phyloP scores from a whole-genome alignment of 371 early-diverging fungal species.

The Lichtheimia ornata region DNA sequence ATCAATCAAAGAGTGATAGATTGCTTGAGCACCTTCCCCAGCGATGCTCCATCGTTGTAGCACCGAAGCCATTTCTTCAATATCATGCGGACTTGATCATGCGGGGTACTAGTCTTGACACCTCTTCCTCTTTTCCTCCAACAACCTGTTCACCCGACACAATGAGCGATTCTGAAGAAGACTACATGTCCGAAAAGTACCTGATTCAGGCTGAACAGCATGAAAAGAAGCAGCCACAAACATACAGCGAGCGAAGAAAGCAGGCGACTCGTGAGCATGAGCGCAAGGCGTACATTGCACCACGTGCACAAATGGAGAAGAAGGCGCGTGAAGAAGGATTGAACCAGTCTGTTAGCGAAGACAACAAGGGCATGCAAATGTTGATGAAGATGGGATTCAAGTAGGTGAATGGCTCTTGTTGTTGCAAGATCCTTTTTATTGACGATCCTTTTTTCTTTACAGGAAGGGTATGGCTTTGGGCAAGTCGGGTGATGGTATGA shows the following conservation, averaged over 20 bases:
- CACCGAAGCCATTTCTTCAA: too few relatives aligned
- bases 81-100: too few relatives aligned
- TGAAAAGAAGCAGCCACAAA: conserved; percentile 22
- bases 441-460: not conserved
- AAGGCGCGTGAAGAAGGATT: conserved; percentile 62
- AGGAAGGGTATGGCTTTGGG: conserved; percentile 53
- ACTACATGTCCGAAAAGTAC: conserved; percentile 64
- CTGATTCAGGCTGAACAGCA: conserved; percentile 37
- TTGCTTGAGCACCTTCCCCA: too few relatives aligned
- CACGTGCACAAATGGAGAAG: conserved; percentile 41
- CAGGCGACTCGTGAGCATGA: conserved; percentile 50
- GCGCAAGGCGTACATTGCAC: conserved; percentile 44
- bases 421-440: not conserved
- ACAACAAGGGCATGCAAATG: conserved; percentile 72
- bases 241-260: conserved; percentile 50
- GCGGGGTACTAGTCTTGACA: too few relatives aligned
- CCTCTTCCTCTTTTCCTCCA: too few relatives aligned
- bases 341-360: conserved; percentile 41
- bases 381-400: conserved; percentile 74
- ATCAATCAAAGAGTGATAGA: too few relatives aligned
- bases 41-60: too few relatives aligned
- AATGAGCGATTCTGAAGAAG: conserved; percentile 50
- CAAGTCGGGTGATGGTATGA: conserved; percentile 28
- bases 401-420: conserved; percentile 24
- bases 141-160: not conserved